phyloP scores from a whole-genome alignment of 1,284 basidiomycete species.

The Cryptococcus maquisensis region DNA sequence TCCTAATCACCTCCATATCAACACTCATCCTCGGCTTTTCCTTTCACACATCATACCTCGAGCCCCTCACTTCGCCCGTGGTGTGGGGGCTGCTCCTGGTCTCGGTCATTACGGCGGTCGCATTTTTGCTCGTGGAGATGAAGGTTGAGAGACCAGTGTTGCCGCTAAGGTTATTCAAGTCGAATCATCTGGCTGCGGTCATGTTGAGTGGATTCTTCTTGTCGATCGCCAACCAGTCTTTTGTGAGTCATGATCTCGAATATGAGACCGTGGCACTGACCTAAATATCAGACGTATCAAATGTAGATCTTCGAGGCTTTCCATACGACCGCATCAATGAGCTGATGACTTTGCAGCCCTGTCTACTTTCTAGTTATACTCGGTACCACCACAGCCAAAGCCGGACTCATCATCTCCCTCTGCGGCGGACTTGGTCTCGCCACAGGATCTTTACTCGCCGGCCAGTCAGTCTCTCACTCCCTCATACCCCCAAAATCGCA shows the following conservation, averaged over 20 bases:
- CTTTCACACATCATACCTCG: slow-evolving; percentile 74
- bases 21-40: slow-evolving; percentile 71
- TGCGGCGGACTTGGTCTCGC: slow-evolving; percentile 79
- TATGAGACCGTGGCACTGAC: background rate
- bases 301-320: slow-evolving; percentile 12
- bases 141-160: slow-evolving; percentile 71
- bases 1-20: slow-evolving; percentile 68
- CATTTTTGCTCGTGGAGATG: slow-evolving; percentile 70
- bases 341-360: slow-evolving; percentile 22
- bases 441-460: slow-evolving; percentile 75
- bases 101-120: slow-evolving; percentile 54
- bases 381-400: slow-evolving; percentile 35
- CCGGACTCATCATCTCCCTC: slow-evolving; percentile 54
- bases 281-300: slow-evolving; percentile 23
- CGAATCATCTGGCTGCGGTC: slow-evolving; percentile 59
- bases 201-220: slow-evolving; percentile 48
- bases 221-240: slow-evolving; percentile 68
- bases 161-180: slow-evolving; percentile 67
- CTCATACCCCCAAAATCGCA: background rate
- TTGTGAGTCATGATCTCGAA: slow-evolving; percentile 48
- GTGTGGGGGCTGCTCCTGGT: slow-evolving; percentile 63
- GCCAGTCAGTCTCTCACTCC: slow-evolving; percentile 57
- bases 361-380: slow-evolving; percentile 47
- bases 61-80: slow-evolving; percentile 67
- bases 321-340: background rate